phyloP scores from a whole-genome alignment of 2,329 filamentous ascomycete species.

The Epichloe gansuensis region DNA sequence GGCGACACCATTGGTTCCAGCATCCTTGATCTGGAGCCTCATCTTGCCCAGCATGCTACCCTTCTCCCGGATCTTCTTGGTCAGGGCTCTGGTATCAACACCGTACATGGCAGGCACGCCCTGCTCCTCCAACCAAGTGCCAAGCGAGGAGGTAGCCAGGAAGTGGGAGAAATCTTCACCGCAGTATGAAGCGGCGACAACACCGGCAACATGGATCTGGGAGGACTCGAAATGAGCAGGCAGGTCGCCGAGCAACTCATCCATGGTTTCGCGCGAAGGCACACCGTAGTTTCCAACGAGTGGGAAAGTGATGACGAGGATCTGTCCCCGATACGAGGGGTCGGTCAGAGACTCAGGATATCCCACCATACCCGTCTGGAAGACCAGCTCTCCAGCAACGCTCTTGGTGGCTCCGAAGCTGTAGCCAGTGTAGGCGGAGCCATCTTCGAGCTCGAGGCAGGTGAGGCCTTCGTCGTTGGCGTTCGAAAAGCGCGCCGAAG shows the following conservation, averaged over 20 bases:
- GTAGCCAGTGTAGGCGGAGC: conserved; percentile 81
- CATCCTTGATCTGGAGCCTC: conserved; percentile 49
- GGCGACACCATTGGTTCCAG: conserved; percentile 30
- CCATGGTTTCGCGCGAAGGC: conserved; percentile 71
- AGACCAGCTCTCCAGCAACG: conserved; percentile 92
- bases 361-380: conserved; percentile 98
- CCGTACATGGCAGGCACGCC: conserved; percentile 88
- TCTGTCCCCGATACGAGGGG: conserved; percentile 82
- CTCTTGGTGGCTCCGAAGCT: conserved; percentile 95
- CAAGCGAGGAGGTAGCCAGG: conserved; percentile 79
- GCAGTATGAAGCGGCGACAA: conserved; percentile 82
- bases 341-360: conserved; percentile 91
- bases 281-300: conserved; percentile 93
- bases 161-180: conserved; percentile 95
- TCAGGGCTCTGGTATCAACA: conserved; percentile 85
- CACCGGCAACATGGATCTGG: conserved; percentile 85
- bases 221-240: conserved; percentile 88
- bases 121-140: conserved; percentile 93
- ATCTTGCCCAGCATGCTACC: conserved; percentile 94
- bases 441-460: conserved; percentile 87
- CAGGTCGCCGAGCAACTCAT: conserved; percentile 73
- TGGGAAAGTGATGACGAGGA: conserved; percentile 92
- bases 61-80: conserved; percentile 85
- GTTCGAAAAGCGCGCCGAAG: conserved; percentile 46
- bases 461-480: conserved; percentile 49